Evolutionary conservation across 2,329 filamentous ascomycete species (phyloP).

Genomic region (Tolypocladium capitatum): DNA sequence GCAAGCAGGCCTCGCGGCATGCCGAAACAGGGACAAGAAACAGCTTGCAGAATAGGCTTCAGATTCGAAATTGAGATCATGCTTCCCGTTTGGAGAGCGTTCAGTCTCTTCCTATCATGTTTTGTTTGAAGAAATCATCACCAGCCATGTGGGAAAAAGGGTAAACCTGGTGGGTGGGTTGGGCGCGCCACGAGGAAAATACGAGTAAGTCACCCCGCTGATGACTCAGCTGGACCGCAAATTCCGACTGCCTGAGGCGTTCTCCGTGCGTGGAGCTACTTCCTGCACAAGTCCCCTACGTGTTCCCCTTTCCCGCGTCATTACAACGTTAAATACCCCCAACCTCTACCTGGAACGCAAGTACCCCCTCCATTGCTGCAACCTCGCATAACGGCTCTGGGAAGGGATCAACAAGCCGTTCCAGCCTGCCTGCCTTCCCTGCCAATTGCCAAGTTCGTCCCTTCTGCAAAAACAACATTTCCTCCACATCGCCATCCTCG

Average conservation of each 20-base stretch:
- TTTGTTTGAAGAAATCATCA: constrained; percentile 46
- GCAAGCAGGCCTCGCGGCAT: background rate
- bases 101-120: constrained; percentile 60
- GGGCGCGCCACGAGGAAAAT: background rate
- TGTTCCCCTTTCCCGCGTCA: background rate
- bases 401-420: background rate
- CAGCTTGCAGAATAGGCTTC: constrained; percentile 29
- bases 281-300: background rate
- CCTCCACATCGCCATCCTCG: background rate
- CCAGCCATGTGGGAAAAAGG: constrained; percentile 29
- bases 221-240: background rate
- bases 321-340: too few species aligned
- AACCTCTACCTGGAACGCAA: background rate
- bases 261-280: constrained; percentile 1
- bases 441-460: background rate
- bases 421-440: background rate
- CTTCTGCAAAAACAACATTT: background rate
- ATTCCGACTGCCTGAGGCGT: background rate
- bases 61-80: constrained; percentile 53
- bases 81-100: constrained; percentile 35
- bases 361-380: background rate
- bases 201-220: background rate
- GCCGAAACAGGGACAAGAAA: background rate
- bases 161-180: background rate
- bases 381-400: background rate